These are phyloP conservation scores for Chlorella sp. DNA, from an alignment of 139 green algal species.

Conservation along the genomic window DNA sequence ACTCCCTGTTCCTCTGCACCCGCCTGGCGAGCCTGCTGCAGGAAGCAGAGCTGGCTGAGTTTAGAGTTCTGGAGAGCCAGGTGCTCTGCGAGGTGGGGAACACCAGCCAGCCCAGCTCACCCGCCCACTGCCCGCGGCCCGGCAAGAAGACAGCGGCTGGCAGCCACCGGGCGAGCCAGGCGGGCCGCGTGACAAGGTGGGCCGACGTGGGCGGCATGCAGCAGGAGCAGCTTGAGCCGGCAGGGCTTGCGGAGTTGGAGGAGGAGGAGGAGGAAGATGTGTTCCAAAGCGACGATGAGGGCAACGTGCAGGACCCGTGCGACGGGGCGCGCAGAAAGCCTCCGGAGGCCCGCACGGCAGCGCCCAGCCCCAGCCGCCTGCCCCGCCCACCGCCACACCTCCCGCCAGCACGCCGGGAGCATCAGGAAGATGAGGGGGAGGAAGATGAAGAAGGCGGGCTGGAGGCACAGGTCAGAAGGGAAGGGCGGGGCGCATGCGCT, in stretches of 20 bases:
- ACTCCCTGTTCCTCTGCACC: too few species aligned
- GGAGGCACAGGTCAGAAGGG: conserved; percentile 11
- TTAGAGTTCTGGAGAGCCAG: conserved; percentile 59
- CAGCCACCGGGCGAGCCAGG: background rate
- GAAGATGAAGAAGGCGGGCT: conserved; percentile 13
- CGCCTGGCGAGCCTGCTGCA: conserved; percentile 1
- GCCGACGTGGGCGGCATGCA: background rate
- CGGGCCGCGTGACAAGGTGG: background rate
- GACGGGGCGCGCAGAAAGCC: too few species aligned
- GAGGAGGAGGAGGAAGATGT: conserved; percentile 9
- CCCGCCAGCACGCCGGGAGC: background rate
- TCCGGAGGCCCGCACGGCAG: too few species aligned
- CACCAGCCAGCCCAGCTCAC: conserved; percentile 16
- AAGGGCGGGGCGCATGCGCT: background rate
- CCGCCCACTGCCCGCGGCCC: background rate
- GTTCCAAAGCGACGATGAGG: conserved; percentile 1
- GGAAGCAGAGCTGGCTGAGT: conserved; percentile 67
- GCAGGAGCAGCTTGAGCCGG: background rate
- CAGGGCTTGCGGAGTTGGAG: background rate
- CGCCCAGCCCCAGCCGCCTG: background rate
- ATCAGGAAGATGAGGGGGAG: background rate
- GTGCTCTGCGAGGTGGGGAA: conserved; percentile 41
- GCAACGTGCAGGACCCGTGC: too few species aligned
- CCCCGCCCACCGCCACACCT: background rate
- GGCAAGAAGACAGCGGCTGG: background rate